Evolutionary conservation across 2,329 filamentous ascomycete species (phyloP).

Genomic region (Fusarium sp.): DNA sequence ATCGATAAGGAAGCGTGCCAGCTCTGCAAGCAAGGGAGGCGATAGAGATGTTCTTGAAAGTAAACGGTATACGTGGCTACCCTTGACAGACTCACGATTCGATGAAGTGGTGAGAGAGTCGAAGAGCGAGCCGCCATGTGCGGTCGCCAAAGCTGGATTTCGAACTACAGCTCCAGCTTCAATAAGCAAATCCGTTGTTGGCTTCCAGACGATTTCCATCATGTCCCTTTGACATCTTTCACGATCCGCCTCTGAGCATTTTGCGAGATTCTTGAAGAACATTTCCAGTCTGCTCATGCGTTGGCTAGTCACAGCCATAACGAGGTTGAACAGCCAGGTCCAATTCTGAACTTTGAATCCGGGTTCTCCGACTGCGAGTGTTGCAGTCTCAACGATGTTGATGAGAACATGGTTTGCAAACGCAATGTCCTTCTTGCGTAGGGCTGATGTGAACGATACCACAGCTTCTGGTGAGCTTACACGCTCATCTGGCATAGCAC

Average conservation of each 20-base stretch:
- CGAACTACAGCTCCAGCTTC: conserved; percentile 36
- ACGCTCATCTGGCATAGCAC: conserved; percentile 19
- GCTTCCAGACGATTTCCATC: conserved; percentile 46
- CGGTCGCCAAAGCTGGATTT: conserved; percentile 10
- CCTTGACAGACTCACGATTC: neutral
- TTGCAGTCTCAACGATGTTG: conserved; percentile 27
- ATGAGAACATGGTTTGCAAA: conserved; percentile 32
- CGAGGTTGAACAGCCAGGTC: conserved; percentile 14
- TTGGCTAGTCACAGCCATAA: neutral
- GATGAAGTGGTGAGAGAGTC: neutral
- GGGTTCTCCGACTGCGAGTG: conserved; percentile 23
- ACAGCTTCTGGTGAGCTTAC: conserved; percentile 4
- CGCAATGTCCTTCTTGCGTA: conserved; percentile 6
- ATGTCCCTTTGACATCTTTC: conserved; percentile 8
- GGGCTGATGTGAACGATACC: neutral
- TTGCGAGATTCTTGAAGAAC: conserved; percentile 8
- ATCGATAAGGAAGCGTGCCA: conserved; percentile 36
- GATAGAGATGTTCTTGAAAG: conserved; percentile 2
- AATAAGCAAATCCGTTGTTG: conserved; percentile 47
- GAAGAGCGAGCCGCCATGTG: neutral
- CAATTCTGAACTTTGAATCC: conserved; percentile 19
- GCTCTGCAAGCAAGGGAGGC: conserved; percentile 20
- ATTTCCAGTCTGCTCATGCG: conserved; percentile 3
- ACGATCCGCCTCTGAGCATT: neutral
- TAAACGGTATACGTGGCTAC: conserved; percentile 25